These are phyloP conservation scores for Mollisiaceae sp. DNA, from an alignment of 2,329 filamentous ascomycete genomes.

Conservation along the genomic window DNA sequence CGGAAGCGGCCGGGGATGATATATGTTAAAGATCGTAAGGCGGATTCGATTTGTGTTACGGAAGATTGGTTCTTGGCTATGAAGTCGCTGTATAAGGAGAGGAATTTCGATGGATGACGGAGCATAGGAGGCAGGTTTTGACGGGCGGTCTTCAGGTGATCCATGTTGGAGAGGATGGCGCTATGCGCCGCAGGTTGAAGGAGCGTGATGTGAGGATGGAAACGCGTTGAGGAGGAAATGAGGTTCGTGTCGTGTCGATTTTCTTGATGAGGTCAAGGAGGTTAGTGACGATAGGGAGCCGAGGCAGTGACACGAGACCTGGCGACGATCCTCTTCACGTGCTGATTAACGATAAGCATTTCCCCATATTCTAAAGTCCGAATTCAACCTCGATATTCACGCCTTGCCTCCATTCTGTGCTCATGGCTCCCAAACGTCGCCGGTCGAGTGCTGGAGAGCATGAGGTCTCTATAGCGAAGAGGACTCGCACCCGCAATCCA, in stretches of 20 bases:
- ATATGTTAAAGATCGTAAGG: constrained; percentile 89
- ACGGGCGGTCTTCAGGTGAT: constrained; percentile 2
- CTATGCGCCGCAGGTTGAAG: constrained; percentile 2
- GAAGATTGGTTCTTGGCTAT: constrained; percentile 94
- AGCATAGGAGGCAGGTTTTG: not conserved
- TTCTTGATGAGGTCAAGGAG: not conserved
- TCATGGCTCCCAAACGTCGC: constrained; percentile 35
- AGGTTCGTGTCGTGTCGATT: not conserved
- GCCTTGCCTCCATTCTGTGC: not conserved
- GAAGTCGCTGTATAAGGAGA: constrained; percentile 81
- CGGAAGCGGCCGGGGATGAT: constrained; percentile 91
- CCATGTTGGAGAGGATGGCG: constrained; percentile 2
- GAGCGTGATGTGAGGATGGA: not conserved
- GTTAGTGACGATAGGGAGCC: constrained; percentile 2
- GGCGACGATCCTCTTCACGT: not conserved
- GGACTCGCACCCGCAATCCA: constrained; percentile 28
- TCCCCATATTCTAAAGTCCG: constrained; percentile 8
- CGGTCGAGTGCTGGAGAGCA: constrained; percentile 27
- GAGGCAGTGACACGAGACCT: constrained; percentile 6
- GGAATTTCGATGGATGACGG: constrained; percentile 61
- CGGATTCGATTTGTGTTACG: constrained; percentile 93
- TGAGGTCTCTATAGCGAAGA: constrained; percentile 26
- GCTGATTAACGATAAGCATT: not conserved
- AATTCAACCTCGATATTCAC: not conserved
- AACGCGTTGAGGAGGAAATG: not conserved